Base-by-base conservation (phyloP, 192 early-diverging fungal genomes). In the Coemansia sp. region DNA sequence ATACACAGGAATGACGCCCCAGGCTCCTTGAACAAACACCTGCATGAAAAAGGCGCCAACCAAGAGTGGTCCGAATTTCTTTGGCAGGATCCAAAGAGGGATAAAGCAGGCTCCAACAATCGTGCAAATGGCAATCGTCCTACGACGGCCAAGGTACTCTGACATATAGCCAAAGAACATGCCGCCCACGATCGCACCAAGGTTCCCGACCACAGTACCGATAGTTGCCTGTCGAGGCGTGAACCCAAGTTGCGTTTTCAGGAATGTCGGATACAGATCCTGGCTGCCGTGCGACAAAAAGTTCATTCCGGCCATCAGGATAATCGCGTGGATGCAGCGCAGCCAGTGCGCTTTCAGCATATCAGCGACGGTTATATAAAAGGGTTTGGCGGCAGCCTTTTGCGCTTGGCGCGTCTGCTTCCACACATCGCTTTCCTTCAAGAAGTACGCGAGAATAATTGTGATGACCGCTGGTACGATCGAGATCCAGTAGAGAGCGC, bases 251-350 rank as follows among this genome's bases (percentile, higher is more conserved):
- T 90, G 88, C 52, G 75, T 70, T 51, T 77, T 83, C 36, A 92
- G 69, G 68, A 87, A 91, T 16, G 91, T 90, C 12, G 91, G 91
- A 63, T 85, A 92, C 45, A 93, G 65, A 71, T 93, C 91, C 66
- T 91, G 87, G 60, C 85, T 85, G 34, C 88, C 88, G 52, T 90
- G 91, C 12, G 84, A 86, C 49, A 90, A 77, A 74, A 92, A 92
- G 66, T 91, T 90, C 82, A 91, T 88, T 52, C 71, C 78, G 2
- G 87, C 76, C 87, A 90, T 89, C 14, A 92, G 74, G 6, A 90
- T 24, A 24, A 90, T 23, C 1, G 81, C 76, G 21, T 84, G 75
- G 30, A 84, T 70, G 62, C 81, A 79, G 46, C 86, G 86, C n/a
- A 68, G 5, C 85, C 86, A 92, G 68, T 90, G 69, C 45, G 63